Evolutionary conservation across 768 basidiomycete species (phyloP).

Genomic region (Amanita fuliginea): DNA sequence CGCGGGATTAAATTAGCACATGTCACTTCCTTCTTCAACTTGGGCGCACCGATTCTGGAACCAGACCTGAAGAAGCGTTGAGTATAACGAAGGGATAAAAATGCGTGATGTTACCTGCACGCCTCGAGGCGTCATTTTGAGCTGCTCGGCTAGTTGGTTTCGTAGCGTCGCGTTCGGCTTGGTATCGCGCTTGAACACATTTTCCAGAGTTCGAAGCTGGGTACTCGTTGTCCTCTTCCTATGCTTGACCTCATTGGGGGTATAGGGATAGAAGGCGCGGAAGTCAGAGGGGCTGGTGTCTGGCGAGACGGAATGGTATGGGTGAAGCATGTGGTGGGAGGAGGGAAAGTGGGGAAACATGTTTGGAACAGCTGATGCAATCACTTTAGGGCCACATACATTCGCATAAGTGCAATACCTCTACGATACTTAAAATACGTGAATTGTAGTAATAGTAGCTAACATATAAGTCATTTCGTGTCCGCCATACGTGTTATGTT

Average conservation of each 20-base stretch:
- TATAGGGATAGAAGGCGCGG: constrained; percentile 79
- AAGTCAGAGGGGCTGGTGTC: constrained; percentile 64
- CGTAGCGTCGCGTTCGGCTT: constrained; percentile 82
- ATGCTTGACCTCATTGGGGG: constrained; percentile 91
- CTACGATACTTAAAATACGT: constrained; percentile 5
- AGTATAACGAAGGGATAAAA: not conserved
- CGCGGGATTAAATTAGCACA: not conserved
- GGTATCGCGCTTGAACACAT: constrained; percentile 76
- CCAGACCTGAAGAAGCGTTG: constrained; percentile 53
- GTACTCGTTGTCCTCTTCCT: constrained; percentile 79
- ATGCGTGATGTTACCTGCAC: constrained; percentile 62
- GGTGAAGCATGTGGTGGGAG: constrained; percentile 16
- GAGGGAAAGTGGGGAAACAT: constrained; percentile 24
- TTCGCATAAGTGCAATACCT: constrained; percentile 2
- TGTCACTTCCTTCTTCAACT: not conserved
- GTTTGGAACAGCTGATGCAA: constrained; percentile 12
- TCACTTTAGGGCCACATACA: constrained; percentile 3
- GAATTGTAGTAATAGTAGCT: constrained; percentile 7
- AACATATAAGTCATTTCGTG: constrained; percentile 6
- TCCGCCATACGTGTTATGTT: constrained; percentile 2
- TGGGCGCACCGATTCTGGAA: constrained; percentile 68
- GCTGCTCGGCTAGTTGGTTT: constrained; percentile 68
- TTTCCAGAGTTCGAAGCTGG: constrained; percentile 86
- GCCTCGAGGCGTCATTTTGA: constrained; percentile 90
- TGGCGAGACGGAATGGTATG: constrained; percentile 32